Base-by-base conservation (phyloP, 345 rosid species). In the Aethionema arabicum region DNA sequence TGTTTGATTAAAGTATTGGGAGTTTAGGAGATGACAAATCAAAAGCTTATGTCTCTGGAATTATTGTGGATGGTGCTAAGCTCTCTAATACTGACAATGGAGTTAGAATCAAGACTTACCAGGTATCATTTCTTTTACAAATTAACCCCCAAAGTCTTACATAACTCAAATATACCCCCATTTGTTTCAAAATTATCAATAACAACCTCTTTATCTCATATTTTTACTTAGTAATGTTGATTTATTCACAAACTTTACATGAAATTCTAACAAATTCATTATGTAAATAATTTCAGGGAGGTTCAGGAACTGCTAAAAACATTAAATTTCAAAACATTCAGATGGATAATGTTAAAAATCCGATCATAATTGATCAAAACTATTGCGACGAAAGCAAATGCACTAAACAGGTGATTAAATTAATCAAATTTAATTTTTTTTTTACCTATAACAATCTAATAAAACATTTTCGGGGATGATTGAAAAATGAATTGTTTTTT, bases 81-180 rank as follows among this genome's bases (percentile, higher is more conserved):
- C 51, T 92, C 53, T 72, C 78, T 35, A 73, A 78, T 31, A 88
- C 95, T 14, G 52, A 75, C 15, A 92, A 92, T 69, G 98, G 98
- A 14, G 85, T 92, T 13, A 81, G 98, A 73, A 86, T 92, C 72
- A 92, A 89, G 75, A 89, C 98, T 16, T 92, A 88, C 77, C 96
- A 86, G 90, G 97, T 83, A 21, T 21, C 27, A 21, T 21, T 21
- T 21, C 27, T 21, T 21, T 21, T 21, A 21, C 27, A 21, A 21
- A 21, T 2, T 21, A 21, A 21, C 1, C 27, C 27, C 27, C 2
- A 21, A 21, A 21, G 27, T 21, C 27, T 21, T 21, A 21, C 27
- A 21, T 21, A 21, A 21, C 27, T 21, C 27, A 21, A 21, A 21
- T 21, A 21, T 21, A 21, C 27, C 27, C 27, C 27, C 27, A 21